A percentile compares a stretch with the other conserved stretches of the same genome.
phyloP scores from a whole-genome alignment of 192 early-diverging fungal genomes.

The Backusella parvicylindrica region DNA sequence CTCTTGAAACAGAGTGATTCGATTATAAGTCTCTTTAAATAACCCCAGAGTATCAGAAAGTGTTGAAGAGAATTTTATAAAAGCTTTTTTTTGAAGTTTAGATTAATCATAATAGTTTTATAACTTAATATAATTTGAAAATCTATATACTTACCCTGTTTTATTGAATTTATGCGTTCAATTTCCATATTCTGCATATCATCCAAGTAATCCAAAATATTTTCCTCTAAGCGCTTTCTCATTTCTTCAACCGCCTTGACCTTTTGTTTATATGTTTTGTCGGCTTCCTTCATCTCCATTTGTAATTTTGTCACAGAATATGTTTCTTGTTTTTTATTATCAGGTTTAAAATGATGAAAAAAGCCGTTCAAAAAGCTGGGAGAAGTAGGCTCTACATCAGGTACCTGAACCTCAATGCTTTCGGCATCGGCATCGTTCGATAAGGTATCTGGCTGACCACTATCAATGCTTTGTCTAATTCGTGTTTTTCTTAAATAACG shows the following conservation, averaged over 20 bases:
- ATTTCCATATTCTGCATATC: constrained; percentile 45
- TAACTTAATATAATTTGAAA: no score
- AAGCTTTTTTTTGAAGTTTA: constrained; percentile 33
- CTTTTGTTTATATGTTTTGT: constrained; percentile 58
- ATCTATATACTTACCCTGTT: constrained; percentile 36
- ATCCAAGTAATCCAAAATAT: constrained; percentile 41
- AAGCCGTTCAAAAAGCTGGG: neutral
- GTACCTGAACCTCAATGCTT: neutral
- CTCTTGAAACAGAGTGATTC: constrained; percentile 56
- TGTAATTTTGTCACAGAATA: neutral
- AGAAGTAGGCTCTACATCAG: neutral
- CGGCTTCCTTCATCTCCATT: constrained; percentile 35
- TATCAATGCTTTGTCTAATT: neutral
- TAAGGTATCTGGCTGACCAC: neutral
- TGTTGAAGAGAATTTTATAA: constrained; percentile 43
- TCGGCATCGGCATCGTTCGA: neutral
- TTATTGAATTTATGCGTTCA: constrained; percentile 47
- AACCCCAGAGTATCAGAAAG: constrained; percentile 47
- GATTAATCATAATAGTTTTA: no score
- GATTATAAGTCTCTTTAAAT: constrained; percentile 59
- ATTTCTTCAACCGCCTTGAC: constrained; percentile 58
- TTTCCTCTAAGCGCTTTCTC: constrained; percentile 62
- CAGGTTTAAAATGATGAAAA: neutral
- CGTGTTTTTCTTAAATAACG: constrained; percentile 9
- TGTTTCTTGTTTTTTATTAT: neutral